Conservation (phyloP, 768 basidiomycete genomes). For the Suillus tomentosus region DNA sequence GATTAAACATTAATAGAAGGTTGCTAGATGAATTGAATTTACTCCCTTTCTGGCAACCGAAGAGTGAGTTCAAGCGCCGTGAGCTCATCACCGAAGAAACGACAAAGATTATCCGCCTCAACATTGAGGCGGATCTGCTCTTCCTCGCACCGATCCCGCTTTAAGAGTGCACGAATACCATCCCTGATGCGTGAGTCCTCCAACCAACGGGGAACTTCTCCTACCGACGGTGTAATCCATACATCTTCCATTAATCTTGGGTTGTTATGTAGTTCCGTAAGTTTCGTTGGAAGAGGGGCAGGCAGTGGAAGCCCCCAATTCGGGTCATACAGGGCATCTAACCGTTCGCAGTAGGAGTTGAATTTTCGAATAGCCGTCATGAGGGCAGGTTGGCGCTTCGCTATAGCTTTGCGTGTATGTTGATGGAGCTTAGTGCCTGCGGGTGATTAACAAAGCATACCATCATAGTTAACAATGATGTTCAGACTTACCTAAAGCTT, state of each 20-base stretch:
- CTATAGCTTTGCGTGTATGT: slow-evolving; percentile 29
- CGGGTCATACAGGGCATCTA: slow-evolving; percentile 21
- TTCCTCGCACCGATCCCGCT: slow-evolving; percentile 31
- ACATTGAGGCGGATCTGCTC: slow-evolving; percentile 25
- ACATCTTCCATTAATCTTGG: slow-evolving; percentile 39
- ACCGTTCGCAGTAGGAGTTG: slow-evolving; percentile 29
- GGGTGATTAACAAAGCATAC: not conserved
- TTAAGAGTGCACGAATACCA: slow-evolving; percentile 35
- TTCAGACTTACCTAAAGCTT: slow-evolving; percentile 29
- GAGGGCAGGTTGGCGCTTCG: slow-evolving; percentile 28
- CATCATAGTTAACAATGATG: too few species aligned
- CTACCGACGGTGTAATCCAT: slow-evolving; percentile 30
- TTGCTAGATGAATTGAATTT: not conserved
- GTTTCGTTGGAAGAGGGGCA: slow-evolving; percentile 30
- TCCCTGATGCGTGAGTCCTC: slow-evolving; percentile 31
- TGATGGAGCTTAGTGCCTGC: slow-evolving; percentile 35
- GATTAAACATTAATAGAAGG: not conserved
- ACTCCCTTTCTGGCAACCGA: slow-evolving; percentile 14
- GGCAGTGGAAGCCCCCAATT: slow-evolving; percentile 37
- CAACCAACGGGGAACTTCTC: slow-evolving; percentile 33
- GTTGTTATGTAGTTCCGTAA: slow-evolving; percentile 20
- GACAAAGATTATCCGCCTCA: slow-evolving; percentile 38
- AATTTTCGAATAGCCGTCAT: slow-evolving; percentile 28
- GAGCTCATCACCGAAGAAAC: slow-evolving; percentile 37
- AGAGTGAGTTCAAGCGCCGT: slow-evolving; percentile 24